Conservation (phyloP, 345 rosid species). For the Leavenworthia alabamica region DNA sequence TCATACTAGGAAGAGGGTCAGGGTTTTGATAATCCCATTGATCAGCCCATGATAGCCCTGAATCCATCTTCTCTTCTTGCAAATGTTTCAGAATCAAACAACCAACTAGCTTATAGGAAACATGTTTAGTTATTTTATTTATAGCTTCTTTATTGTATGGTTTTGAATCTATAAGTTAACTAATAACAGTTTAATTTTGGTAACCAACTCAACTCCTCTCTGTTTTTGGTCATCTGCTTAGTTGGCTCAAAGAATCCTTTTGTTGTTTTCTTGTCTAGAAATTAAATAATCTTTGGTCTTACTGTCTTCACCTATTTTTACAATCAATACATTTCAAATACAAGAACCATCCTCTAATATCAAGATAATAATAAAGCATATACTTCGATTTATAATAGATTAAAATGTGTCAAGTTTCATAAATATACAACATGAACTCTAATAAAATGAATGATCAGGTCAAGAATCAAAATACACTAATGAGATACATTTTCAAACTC, state of each 20-base stretch:
- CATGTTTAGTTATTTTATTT: neutral
- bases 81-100: neutral
- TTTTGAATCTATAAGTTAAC: too few relatives aligned
- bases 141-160: too few relatives aligned
- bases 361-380: neutral
- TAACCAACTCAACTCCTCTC: conserved; percentile 21
- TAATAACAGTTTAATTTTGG: conserved; percentile 2
- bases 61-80: conserved; percentile 24
- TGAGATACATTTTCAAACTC: conserved; percentile 34
- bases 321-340: neutral
- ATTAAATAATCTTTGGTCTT: neutral
- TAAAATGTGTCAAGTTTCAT: neutral
- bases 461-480: neutral
- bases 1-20: conserved; percentile 22
- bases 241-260: neutral
- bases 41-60: conserved; percentile 31
- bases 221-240: conserved; percentile 3
- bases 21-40: conserved; percentile 30
- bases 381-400: neutral
- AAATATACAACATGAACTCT: conserved; percentile 1
- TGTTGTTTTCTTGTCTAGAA: neutral
- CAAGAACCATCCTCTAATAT: neutral
- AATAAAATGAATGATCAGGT: neutral
- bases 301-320: conserved; percentile 9
- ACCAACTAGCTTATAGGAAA: neutral